Conservation (phyloP, 495 filamentous ascomycete species). For the Podospora fimiseda region DNA sequence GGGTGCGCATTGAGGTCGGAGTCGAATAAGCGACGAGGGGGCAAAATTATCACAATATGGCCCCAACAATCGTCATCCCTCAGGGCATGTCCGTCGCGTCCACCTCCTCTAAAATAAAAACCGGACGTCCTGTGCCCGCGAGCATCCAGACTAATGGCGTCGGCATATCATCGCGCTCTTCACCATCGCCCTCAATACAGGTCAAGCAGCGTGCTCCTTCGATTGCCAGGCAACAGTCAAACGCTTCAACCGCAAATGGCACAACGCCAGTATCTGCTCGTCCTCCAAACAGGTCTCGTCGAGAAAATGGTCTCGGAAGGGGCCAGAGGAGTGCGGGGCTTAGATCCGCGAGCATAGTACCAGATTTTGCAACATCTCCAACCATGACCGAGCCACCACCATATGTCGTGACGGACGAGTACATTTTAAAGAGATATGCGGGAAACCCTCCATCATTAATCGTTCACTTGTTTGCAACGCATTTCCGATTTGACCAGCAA, state of each 20-base stretch:
- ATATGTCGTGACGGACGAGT: constrained; percentile 58
- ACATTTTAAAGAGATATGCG: constrained; percentile 77
- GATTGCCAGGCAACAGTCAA: constrained; percentile 30
- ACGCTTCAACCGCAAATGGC: constrained; percentile 32
- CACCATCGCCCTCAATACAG: constrained; percentile 60
- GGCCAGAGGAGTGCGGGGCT: constrained; percentile 39
- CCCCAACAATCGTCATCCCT: constrained; percentile 44
- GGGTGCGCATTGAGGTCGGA: neutral
- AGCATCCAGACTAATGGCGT: constrained; percentile 64
- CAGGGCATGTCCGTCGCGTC: constrained; percentile 50
- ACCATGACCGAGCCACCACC: constrained; percentile 37
- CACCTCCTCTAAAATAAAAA: constrained; percentile 37
- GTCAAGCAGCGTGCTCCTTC: constrained; percentile 51
- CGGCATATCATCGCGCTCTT: constrained; percentile 50
- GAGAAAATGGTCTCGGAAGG: constrained; percentile 36
- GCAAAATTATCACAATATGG: constrained; percentile 29
- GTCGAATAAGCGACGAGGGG: constrained; percentile 2
- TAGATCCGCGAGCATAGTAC: constrained; percentile 38
- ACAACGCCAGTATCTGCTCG: constrained; percentile 37
- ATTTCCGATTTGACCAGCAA: constrained; percentile 92
- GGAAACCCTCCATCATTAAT: constrained; percentile 74
- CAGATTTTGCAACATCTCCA: constrained; percentile 30
- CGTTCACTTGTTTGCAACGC: constrained; percentile 73
- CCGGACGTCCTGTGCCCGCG: constrained; percentile 67
- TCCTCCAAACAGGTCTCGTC: constrained; percentile 46